Percentiles rank a stretch among this genome's conserved stretches.
Conservation (phyloP, 129 eudicot species). For the Saposhnikovia divaricata region DNA sequence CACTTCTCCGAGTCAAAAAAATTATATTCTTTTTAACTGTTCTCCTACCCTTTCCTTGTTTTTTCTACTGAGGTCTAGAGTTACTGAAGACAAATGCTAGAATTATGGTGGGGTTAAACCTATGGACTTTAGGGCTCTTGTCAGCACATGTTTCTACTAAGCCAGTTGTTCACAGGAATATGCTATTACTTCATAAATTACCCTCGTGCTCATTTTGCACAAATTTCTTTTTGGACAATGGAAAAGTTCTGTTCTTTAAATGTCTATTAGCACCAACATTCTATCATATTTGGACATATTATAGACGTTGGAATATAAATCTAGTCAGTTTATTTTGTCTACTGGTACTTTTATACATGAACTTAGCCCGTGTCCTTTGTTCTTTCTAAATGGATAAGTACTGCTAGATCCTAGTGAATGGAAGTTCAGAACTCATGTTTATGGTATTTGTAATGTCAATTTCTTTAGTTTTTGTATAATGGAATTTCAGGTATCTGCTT, state of each 20-base stretch:
- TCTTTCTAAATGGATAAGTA: neutral
- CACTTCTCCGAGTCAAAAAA: neutral
- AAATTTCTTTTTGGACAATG: neutral
- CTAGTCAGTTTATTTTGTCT: neutral
- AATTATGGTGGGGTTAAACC: neutral
- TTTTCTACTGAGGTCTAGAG: neutral
- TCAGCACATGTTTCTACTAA: neutral
- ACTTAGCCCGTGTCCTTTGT: neutral
- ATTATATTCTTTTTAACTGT: neutral
- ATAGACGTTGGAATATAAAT: neutral
- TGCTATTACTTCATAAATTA: neutral
- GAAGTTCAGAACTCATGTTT: neutral
- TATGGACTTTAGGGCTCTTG: neutral
- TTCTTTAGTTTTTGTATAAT: conserved; percentile 10
- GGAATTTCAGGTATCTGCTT: conserved; percentile 57
- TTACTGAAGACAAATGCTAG: neutral
- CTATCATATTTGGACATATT: neutral
- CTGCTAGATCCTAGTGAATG: neutral
- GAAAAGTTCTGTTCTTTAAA: neutral
- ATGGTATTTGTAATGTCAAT: conserved; percentile 6
- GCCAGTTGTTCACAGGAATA: neutral
- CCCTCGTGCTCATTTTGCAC: neutral
- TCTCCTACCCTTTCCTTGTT: neutral
- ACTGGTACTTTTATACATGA: neutral
- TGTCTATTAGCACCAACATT: neutral